Evolutionary conservation across 345 rosid genomes (phyloP).

Genomic region (Rhodomyrtus tomentosa): DNA sequence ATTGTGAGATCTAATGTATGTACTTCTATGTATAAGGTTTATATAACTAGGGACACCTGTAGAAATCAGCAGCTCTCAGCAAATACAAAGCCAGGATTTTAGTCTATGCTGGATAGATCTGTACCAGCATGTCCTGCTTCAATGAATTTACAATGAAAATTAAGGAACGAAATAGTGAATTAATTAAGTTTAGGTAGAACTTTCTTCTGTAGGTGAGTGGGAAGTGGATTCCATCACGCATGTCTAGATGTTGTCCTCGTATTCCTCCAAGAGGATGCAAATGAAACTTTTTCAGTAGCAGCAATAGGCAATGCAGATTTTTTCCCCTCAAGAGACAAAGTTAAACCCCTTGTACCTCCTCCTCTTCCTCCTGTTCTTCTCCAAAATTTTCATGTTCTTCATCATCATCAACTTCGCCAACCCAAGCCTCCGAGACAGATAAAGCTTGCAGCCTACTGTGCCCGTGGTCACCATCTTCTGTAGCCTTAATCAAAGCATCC

Average conservation of each 20-base stretch:
- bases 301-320: neutral
- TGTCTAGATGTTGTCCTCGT: rapidly evolving
- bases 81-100: neutral
- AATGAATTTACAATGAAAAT: neutral
- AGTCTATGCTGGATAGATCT: neutral
- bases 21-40: neutral
- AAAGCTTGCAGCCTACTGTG: constrained; percentile 35
- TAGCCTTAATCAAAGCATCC: constrained; percentile 63
- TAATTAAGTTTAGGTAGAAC: neutral
- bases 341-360: neutral
- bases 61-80: neutral
- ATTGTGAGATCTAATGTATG: neutral
- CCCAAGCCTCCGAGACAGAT: constrained; percentile 13
- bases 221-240: neutral
- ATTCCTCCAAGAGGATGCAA: neutral
- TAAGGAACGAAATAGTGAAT: neutral
- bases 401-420: constrained; percentile 12
- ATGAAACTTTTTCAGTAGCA: neutral
- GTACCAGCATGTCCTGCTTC: neutral
- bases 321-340: rapidly evolving
- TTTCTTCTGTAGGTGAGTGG: neutral
- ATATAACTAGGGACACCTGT: neutral
- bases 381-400: constrained; percentile 25
- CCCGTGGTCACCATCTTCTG: constrained; percentile 71
- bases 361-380: constrained; percentile 39